phyloP scores from a whole-genome alignment of 257 asterid genomes.

The Penstemon newberryi region DNA sequence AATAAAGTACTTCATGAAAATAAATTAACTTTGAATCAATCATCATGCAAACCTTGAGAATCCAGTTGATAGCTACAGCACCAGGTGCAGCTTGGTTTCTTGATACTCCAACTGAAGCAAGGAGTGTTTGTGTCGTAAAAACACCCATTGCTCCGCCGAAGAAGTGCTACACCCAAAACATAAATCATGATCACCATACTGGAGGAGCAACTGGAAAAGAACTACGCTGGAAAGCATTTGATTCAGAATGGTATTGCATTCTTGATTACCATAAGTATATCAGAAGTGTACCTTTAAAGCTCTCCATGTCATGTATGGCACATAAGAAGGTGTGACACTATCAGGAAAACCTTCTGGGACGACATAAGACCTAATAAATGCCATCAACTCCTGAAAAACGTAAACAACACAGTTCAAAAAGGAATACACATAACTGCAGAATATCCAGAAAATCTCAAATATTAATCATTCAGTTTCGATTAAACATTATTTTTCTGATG shows the following conservation, averaged over 20 bases:
- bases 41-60: conserved; percentile 74
- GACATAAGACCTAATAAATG: conserved; percentile 81
- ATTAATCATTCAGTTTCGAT: conserved; percentile 5
- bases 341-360: conserved; percentile 99
- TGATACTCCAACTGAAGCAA: conserved; percentile 82
- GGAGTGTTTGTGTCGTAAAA: conserved; percentile 93
- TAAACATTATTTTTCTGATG: neutral
- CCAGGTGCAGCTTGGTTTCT: conserved; percentile 62
- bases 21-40: conserved; percentile 15
- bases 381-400: conserved; percentile 60
- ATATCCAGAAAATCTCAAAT: neutral
- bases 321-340: conserved; percentile 87
- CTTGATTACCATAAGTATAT: conserved; percentile 13
- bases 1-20: conserved; percentile 1
- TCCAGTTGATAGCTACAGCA: conserved; percentile 98
- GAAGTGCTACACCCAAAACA: conserved; percentile 66
- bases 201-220: conserved; percentile 18
- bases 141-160: conserved; percentile 99
- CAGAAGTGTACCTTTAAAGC: conserved; percentile 74
- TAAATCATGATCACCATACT: conserved; percentile 21
- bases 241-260: conserved; percentile 12
- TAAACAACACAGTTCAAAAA: conserved; percentile 6
- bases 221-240: conserved; percentile 15
- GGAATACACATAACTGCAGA: neutral
- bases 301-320: conserved; percentile 98